phyloP scores from a whole-genome alignment of 2,329 filamentous ascomycete genomes.

The Colletotrichum shisoi region DNA sequence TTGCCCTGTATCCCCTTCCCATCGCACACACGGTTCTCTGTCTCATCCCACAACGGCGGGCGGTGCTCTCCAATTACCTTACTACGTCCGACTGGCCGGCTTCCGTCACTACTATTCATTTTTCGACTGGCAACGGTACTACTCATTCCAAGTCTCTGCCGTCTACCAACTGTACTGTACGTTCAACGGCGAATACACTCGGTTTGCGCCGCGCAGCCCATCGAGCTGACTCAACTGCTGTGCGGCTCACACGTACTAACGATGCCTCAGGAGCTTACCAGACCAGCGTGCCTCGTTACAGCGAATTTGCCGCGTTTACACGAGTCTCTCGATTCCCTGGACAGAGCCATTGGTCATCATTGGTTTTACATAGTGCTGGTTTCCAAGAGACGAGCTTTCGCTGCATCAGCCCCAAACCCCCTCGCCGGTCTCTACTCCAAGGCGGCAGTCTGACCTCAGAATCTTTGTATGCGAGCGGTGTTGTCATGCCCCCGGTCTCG shows the following conservation, averaged over 20 bases:
- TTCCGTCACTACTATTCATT: background rate
- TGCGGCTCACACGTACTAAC: background rate
- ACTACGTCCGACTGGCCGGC: slow-evolving; percentile 1
- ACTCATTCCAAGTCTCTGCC: background rate
- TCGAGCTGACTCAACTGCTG: slow-evolving; percentile 7
- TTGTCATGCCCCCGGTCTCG: slow-evolving; percentile 7
- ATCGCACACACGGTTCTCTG: background rate
- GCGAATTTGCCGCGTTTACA: slow-evolving; percentile 6
- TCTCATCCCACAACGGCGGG: background rate
- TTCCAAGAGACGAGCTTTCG: background rate
- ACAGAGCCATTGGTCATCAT: background rate
- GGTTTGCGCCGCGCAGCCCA: background rate
- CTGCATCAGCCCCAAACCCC: background rate
- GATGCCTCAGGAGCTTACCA: background rate
- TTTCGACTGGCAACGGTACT: background rate
- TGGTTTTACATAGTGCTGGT: background rate
- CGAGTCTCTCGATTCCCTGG: background rate
- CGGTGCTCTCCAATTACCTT: background rate
- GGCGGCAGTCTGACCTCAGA: background rate
- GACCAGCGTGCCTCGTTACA: slow-evolving; percentile 1
- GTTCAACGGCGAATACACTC: background rate
- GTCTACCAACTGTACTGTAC: background rate
- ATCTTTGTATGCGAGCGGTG: background rate
- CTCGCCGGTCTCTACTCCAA: background rate
- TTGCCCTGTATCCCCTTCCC: background rate